Evolutionary conservation across 2,329 filamentous ascomycete genomes (phyloP).

Genomic region (Ceratocystiopsis minuta): DNA sequence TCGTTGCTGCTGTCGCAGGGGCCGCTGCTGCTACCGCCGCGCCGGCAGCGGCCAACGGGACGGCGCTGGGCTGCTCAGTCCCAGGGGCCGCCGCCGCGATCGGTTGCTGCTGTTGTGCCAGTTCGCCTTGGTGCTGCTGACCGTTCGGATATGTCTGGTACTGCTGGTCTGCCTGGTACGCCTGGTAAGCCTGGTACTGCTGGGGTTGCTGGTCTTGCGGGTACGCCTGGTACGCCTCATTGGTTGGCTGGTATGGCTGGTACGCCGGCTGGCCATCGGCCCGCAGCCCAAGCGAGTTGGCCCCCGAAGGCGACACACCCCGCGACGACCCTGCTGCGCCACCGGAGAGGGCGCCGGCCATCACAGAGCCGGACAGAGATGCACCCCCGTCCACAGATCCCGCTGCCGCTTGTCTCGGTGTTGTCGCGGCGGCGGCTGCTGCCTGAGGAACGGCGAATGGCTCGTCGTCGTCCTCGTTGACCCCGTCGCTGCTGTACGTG

Average conservation of each 20-base stretch:
- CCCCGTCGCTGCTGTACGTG: conserved; percentile 57
- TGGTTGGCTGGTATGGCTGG: no score
- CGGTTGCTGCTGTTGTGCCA: conserved; percentile 13
- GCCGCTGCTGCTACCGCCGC: not conserved
- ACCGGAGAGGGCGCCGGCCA: no score
- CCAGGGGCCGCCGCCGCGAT: no score
- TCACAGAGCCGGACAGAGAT: no score
- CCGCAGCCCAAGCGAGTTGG: no score
- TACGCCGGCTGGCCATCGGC: no score
- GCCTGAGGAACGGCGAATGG: conserved; percentile 26
- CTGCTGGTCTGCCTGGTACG: conserved; percentile 15
- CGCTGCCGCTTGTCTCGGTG: no score
- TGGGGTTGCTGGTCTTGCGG: not conserved
- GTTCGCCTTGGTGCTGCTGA: not conserved
- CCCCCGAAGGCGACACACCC: no score
- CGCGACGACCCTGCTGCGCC: no score
- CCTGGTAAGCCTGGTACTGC: not conserved
- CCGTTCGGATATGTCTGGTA: conserved; percentile 7
- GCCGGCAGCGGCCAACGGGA: not conserved
- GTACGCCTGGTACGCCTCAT: no score
- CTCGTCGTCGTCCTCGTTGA: conserved; percentile 55
- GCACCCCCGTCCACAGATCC: no score
- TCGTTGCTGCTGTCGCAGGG: not conserved
- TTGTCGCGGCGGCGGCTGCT: no score
- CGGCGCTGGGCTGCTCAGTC: not conserved